These are phyloP conservation scores for Hypoxylon sp. DNA, from an alignment of 2,329 filamentous ascomycete species.

Conservation along the genomic window DNA sequence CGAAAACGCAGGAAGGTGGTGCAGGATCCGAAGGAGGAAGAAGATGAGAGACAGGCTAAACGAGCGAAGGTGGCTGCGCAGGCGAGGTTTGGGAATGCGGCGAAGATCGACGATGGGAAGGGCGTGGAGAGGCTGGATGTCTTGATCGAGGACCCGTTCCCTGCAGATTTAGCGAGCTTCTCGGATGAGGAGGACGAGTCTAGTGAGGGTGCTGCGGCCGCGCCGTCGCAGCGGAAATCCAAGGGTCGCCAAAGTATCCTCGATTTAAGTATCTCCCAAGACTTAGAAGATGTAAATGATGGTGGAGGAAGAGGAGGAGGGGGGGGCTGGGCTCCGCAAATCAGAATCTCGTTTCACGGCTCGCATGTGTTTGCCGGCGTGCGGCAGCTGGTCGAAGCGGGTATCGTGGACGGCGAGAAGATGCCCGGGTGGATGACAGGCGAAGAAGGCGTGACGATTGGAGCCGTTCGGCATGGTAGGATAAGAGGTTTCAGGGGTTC, in stretches of 20 bases:
- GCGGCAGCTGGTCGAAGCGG: slow-evolving; percentile 81
- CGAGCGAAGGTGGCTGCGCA: slow-evolving; percentile 73
- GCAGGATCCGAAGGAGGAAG: slow-evolving; percentile 47
- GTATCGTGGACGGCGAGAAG: slow-evolving; percentile 79
- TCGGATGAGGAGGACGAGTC: slow-evolving; percentile 29
- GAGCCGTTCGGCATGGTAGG: slow-evolving; percentile 76
- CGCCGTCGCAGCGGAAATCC: slow-evolving; percentile 35
- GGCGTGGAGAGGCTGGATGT: slow-evolving; percentile 75
- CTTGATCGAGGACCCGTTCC: slow-evolving; percentile 71
- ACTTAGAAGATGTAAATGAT: slow-evolving; percentile 49
- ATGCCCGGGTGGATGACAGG: slow-evolving; percentile 96
- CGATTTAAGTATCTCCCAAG: slow-evolving; percentile 45
- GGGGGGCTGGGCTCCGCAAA: slow-evolving; percentile 67
- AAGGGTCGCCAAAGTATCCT: slow-evolving; percentile 48
- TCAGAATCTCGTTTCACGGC: slow-evolving; percentile 80
- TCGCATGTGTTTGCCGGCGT: slow-evolving; percentile 86
- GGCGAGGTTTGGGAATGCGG: slow-evolving; percentile 78
- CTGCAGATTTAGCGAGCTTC: slow-evolving; percentile 45
- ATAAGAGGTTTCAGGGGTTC: slow-evolving; percentile 72
- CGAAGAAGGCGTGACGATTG: slow-evolving; percentile 83
- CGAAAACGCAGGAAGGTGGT: slow-evolving; percentile 47
- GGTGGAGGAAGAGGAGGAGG: slow-evolving; percentile 41
- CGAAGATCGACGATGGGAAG: slow-evolving; percentile 67
- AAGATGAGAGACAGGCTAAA: slow-evolving; percentile 63
- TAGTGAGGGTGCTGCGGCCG: slow-evolving; percentile 19